These are phyloP conservation scores for Clonostachys chloroleuca DNA, from an alignment of 2,329 filamentous ascomycete species.

Conservation along the genomic window DNA sequence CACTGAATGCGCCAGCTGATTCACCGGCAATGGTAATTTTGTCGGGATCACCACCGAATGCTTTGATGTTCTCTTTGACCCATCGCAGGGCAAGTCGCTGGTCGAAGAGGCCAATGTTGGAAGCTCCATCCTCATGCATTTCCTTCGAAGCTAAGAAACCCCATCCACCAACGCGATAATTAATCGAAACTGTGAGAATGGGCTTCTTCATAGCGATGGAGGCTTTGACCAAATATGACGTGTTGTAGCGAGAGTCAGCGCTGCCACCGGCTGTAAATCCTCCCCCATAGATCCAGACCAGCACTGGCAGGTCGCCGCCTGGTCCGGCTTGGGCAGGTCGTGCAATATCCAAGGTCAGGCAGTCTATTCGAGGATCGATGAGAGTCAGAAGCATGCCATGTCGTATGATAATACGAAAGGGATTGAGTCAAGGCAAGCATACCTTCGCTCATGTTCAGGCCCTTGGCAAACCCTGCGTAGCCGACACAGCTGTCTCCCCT, in stretches of 20 bases:
- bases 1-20: conserved; percentile 32
- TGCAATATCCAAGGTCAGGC: conserved; percentile 35
- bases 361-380: conserved; percentile 22
- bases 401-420: neutral
- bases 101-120: conserved; percentile 44
- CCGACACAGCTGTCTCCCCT: neutral
- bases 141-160: conserved; percentile 45
- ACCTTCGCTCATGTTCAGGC: neutral
- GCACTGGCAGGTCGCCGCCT: conserved; percentile 44
- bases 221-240: conserved; percentile 55
- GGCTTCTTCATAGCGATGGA: conserved; percentile 18
- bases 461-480: neutral
- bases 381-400: neutral
- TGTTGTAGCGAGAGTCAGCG: conserved; percentile 47
- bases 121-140: conserved; percentile 32
- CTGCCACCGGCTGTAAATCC: conserved; percentile 8
- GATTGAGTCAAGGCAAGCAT: neutral
- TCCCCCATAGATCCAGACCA: conserved; percentile 53
- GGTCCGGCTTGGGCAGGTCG: conserved; percentile 26
- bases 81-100: conserved; percentile 43
- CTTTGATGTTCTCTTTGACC: conserved; percentile 46
- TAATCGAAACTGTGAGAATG: conserved; percentile 21
- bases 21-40: conserved; percentile 45
- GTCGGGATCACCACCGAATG: conserved; percentile 17
- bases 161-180: conserved; percentile 48